Base-by-base conservation (phyloP, 306 rosid species). In the Amphicarpaea edgeworthii region DNA sequence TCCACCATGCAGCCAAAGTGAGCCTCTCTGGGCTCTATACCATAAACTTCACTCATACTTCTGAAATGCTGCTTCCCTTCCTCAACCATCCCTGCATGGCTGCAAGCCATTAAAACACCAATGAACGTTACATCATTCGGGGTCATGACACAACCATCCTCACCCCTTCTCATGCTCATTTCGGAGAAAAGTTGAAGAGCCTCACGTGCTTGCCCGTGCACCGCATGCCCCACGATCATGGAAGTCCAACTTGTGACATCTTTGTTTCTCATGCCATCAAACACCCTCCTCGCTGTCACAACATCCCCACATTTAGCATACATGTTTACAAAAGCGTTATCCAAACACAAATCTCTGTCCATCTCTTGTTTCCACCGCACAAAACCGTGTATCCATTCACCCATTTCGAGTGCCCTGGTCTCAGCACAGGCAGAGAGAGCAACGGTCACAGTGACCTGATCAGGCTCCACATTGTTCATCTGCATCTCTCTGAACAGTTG, bases 81-180 rank as follows among this genome's bases (percentile, higher is more conserved):
- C 72, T 87, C 95, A 26, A 86, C 86, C 82, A 86, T 58, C 30
- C 95, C 88, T 2, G 85, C 85, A 77, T 90, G 92, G 78, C 95
- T 90, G 70, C 95, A 90, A 28, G 95, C 91, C 90, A 87, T 90
- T 67, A 87, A 73, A 50, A 87, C 92, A 77, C 95, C 95, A 12
- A 87, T 54, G 78, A 86, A 90, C 1, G 89, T 90, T 40, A 90
- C 87, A 32, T 84, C 89, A 21, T 87, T 86, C 0, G 90, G 88
- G 3, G 53, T 78, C 12, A 82, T 6, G 21, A 24, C 21, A 12
- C 5, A n/a, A 7, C 42, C 64, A 54, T 60, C 62, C 80, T 20
- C 70, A 5, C 59, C 67, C 50, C 12, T 58, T 55, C 12, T 10
- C 19, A 32, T 15, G 23, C 34, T 81, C 82, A 81, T 70, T 76